Conservation (phyloP, 164 flowering plant species). For the Piper longum region DNA sequence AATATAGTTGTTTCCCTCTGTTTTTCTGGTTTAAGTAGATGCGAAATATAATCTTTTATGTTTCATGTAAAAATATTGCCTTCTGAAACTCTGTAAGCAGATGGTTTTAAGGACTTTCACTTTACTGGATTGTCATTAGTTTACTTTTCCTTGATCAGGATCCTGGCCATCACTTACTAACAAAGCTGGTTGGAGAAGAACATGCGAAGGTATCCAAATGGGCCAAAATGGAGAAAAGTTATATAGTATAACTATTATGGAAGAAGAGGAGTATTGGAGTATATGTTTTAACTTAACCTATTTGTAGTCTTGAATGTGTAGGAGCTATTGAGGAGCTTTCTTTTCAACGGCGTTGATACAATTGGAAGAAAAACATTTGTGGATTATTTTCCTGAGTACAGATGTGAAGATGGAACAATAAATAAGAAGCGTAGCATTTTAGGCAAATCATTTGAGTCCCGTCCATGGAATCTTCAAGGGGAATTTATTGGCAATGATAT, state of each 20-base stretch:
- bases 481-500: slow-evolving; percentile 40
- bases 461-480: slow-evolving; percentile 80
- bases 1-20: no score
- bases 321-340: slow-evolving; percentile 62
- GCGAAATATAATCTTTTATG: no score
- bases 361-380: slow-evolving; percentile 57
- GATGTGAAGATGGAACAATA: slow-evolving; percentile 51
- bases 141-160: slow-evolving; percentile 31
- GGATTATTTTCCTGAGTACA: slow-evolving; percentile 85
- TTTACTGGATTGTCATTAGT: background rate
- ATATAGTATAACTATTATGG: background rate
- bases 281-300: background rate
- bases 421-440: no score
- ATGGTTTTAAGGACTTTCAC: background rate
- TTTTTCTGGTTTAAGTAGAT: no score
- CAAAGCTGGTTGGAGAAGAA: slow-evolving; percentile 57
- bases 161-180: slow-evolving; percentile 69
- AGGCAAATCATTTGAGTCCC: slow-evolving; percentile 47
- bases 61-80: no score
- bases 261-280: no score
- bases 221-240: background rate
- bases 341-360: slow-evolving; percentile 60
- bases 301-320: slow-evolving; percentile 7
- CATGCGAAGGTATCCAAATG: slow-evolving; percentile 45
- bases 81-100: background rate